Evolutionary conservation across 1,284 basidiomycete genomes (phyloP), one percentile per base, ranked within the genome.

Genomic region (Fomitiporia mediterranea): DNA sequence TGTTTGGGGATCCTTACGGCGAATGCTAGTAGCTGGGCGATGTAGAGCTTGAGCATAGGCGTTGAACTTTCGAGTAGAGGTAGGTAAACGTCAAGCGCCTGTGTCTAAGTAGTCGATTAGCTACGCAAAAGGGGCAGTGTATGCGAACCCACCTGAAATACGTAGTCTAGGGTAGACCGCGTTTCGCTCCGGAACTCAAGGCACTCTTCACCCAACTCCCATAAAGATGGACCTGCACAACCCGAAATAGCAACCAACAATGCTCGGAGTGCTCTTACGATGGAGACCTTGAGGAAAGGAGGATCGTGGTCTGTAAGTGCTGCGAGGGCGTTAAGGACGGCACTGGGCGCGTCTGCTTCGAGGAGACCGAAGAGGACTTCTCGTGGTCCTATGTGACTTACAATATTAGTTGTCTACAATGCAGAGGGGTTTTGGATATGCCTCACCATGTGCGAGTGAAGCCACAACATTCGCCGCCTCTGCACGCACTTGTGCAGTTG

Each of bases 391-490:
- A 56, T 15, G 44, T 37, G 25, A 13, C 43, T 27, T 38, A 40
- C 46, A 8, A 56, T 35, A 34, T 56, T 34, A 46, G 19, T 38
- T 39, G 2, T 15, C 27, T 25, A 7, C 17, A 30, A 15, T 50
- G 28, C 49, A 21, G 44, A 28, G 9, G n/a, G 34, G 21, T 28
- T 32, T 25, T 21, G 50, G 34, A 13, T 21, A 35, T 11, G 23
- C 8, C 66, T 47, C 58, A 83, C 84, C 85, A 59, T 86, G 84
- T 0, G 86, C 78, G 8, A 91, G 72, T 0, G 88, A 90, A 0
- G 86, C 77, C 15, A 90, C 73, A 38, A 90, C 76, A 62, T 89
- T 84, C 0, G 86, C 84, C 0, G 87, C 84, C 64, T 90, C 88
- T 47, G 83, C 74, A 6, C 83, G 78, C 35, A 83, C 72, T 30